Evolutionary conservation across 2,329 filamentous ascomycete species (phyloP).

Genomic region (Hysterium pulicare): DNA sequence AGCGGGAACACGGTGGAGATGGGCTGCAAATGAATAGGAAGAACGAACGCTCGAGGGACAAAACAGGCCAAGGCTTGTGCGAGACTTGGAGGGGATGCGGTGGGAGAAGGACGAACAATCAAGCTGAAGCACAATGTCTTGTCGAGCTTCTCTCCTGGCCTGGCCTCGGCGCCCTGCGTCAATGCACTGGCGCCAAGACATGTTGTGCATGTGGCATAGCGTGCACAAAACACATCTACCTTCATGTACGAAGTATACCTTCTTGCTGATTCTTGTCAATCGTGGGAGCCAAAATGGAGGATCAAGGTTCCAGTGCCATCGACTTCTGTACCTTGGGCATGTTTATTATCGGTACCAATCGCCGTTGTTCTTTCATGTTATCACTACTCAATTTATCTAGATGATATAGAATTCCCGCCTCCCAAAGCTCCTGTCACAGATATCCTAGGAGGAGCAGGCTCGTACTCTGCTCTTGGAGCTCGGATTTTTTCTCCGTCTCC

Average conservation of each 20-base stretch:
- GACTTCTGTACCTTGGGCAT: constrained; percentile 61
- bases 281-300: not conserved
- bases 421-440: constrained; percentile 66
- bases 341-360: constrained; percentile 58
- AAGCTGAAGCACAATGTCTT: not conserved
- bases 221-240: not conserved
- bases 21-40: no score
- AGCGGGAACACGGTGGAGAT: no score
- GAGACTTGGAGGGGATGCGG: not conserved
- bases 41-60: not conserved
- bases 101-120: not conserved
- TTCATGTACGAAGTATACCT: not conserved
- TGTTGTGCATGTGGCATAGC: not conserved
- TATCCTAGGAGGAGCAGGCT: constrained; percentile 83
- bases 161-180: not conserved
- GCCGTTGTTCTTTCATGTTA: constrained; percentile 4
- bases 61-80: not conserved
- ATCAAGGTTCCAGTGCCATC: constrained; percentile 22
- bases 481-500: constrained; percentile 75
- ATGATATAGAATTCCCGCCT: constrained; percentile 84
- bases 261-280: no score
- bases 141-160: not conserved
- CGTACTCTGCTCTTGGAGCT: constrained; percentile 83
- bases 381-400: constrained; percentile 45
- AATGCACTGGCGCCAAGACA: not conserved